Evolutionary conservation across 129 eudicot genomes (phyloP).

Genomic region (Helichrysum umbraculigerum): DNA sequence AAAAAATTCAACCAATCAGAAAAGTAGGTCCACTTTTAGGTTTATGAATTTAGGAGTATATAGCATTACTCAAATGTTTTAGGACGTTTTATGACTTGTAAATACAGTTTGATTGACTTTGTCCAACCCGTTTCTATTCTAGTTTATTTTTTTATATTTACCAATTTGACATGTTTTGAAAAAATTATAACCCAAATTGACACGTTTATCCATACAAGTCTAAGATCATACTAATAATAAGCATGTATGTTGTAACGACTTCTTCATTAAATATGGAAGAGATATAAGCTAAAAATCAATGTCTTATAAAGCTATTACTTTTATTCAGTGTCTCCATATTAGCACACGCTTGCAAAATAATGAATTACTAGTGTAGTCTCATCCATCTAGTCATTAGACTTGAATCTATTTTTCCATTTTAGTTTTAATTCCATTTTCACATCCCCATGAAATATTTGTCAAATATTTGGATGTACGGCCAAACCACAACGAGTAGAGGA

Average conservation of each 20-base stretch:
- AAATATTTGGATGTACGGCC: not conserved
- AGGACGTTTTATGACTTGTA: not conserved
- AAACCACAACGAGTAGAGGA: not conserved
- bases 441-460: not conserved
- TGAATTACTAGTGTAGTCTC: not conserved
- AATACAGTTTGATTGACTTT: not conserved
- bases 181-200: not conserved
- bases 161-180: not conserved
- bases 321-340: not conserved
- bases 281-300: not conserved
- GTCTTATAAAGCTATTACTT: not conserved
- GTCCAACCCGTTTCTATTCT: not conserved
- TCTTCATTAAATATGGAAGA: not conserved
- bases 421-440: not conserved
- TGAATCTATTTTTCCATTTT: not conserved
- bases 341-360: not conserved
- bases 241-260: not conserved
- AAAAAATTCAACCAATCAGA: no score
- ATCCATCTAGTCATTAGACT: not conserved
- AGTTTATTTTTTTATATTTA: not conserved
- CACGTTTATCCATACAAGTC: not conserved
- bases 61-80: not conserved
- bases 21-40: no score
- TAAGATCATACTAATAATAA: not conserved
- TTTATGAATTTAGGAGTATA: no score